Percentiles rank a stretch among this genome's conserved stretches.
phyloP scores from a whole-genome alignment of 2,329 filamentous ascomycete genomes.

The Pyricularia grisea region DNA sequence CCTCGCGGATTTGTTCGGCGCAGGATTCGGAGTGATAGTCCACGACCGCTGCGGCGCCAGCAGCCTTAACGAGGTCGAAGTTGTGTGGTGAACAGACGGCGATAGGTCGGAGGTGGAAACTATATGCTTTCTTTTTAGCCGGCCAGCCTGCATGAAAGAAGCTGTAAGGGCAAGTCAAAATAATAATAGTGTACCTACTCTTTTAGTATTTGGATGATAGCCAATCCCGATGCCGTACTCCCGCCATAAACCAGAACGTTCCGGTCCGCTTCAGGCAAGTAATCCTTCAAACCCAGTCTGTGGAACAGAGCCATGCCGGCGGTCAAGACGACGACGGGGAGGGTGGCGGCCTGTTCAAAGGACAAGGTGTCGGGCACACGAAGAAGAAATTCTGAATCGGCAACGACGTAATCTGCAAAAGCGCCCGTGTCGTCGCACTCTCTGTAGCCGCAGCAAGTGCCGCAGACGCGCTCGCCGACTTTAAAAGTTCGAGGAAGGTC shows the following conservation, averaged over 20 bases:
- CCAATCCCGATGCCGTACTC: slow-evolving; percentile 29
- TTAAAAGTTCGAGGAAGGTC: background rate
- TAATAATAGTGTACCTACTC: slow-evolving; percentile 17
- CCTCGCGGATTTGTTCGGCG: slow-evolving; percentile 22
- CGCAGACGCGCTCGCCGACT: background rate
- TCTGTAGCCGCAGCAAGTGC: background rate
- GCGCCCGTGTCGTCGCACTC: slow-evolving; percentile 20
- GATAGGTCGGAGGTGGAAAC: slow-evolving; percentile 28
- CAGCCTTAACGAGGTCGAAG: slow-evolving; percentile 25
- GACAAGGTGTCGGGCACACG: slow-evolving; percentile 34
- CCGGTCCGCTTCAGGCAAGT: background rate
- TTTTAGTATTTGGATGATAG: slow-evolving; percentile 32
- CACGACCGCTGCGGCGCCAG: slow-evolving; percentile 33
- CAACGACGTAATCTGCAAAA: slow-evolving; percentile 28
- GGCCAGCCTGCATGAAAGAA: too few relatives aligned
- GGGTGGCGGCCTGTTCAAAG: slow-evolving; percentile 33
- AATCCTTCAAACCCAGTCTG: background rate
- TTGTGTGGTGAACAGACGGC: slow-evolving; percentile 34
- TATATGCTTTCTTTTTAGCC: too few relatives aligned
- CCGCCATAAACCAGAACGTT: slow-evolving; percentile 34
- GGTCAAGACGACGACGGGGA: slow-evolving; percentile 31
- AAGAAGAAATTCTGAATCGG: slow-evolving; percentile 29
- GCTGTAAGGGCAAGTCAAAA: too few relatives aligned
- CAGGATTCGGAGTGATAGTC: slow-evolving; percentile 30
- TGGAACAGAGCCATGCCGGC: slow-evolving; percentile 15